Evolutionary conservation across 495 filamentous ascomycete genomes (phyloP), one percentile per base, ranked within the genome.

Genomic region (Articulospora tetracladia): DNA sequence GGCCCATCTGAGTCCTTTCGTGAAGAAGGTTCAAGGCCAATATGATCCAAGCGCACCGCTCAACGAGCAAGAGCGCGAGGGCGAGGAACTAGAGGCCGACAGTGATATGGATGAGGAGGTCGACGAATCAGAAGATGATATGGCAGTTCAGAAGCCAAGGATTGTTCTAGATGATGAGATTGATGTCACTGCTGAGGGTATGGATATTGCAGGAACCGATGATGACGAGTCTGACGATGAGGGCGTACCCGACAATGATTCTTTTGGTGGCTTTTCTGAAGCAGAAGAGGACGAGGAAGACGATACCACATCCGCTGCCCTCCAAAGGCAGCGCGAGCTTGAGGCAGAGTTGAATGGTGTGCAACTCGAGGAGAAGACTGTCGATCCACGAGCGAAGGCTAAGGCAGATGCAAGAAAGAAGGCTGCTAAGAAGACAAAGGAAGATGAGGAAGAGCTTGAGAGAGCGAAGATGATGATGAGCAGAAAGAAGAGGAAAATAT

Each of bases 1-100:
- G 17, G 92, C 94, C 3, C 94, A 98, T 80, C 72, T 98, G 58
- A 97, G 93, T 69, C 94, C 94, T 30, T 98, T 95, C 84, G 92
- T 98, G 47, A 93, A 96, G 79, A 77, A 85, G 52, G 85, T 82
- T 50, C 86, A 86, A 66, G 91, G 91, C 54, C 84, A 80, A 59
- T 98, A 98, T 74, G 95, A 98, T 69, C 95, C 94, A 26, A 93
- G 86, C 15, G 76, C 86, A 44, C 85, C 88, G 32, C 76, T 96
- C 41, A 88, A 87, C 46, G 93, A 93, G 61, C 85, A 89, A 65
- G 88, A 93, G 65, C 88, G 85, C 19, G 92, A 96, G 69, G 91
- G 80, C 26, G 92, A 94, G 68, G 83, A 85, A 58, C 76, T 84
- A 13, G 83, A 79, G 51, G 85, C 79, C 23, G 76, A 79, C 7